A percentile compares a stretch with the other conserved stretches of the same genome.
These are phyloP conservation scores for Ulota crispa DNA, from an alignment of 225 moss, liverwort and hornwort species.

Conservation along the genomic window DNA sequence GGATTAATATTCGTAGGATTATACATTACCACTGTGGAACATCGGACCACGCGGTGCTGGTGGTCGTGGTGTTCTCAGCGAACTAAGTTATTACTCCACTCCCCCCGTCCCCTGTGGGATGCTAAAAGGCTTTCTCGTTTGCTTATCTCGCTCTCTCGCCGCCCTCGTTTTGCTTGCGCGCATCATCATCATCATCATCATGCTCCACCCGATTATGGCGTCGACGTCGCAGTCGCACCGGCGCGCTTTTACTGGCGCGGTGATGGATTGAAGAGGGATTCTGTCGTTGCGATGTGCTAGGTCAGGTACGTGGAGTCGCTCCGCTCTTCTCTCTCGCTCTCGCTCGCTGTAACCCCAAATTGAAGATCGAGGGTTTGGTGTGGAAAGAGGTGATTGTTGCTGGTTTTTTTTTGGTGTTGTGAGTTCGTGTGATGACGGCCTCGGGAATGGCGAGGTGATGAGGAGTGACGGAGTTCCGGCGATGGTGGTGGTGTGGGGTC, in stretches of 20 bases:
- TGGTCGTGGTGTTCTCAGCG: neutral
- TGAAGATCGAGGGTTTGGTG: constrained; percentile 11
- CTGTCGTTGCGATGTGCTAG: constrained; percentile 18
- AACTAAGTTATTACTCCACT: neutral
- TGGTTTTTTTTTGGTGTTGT: neutral
- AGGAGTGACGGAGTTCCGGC: neutral
- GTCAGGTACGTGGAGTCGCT: constrained; percentile 24
- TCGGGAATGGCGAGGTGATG: neutral
- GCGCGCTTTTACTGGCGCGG: neutral
- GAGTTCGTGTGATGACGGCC: neutral
- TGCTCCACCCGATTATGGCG: neutral
- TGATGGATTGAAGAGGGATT: constrained; percentile 10
- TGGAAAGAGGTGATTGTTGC: neutral
- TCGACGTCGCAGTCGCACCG: neutral
- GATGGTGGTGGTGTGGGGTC: neutral
- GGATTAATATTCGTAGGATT: constrained; percentile 36
- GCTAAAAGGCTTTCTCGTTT: constrained; percentile 35
- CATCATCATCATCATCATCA: no score
- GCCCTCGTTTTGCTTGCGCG: neutral
- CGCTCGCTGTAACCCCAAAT: neutral
- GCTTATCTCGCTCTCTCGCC: neutral
- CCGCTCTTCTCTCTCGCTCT: neutral
- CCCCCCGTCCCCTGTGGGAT: constrained; percentile 29
- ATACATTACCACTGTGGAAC: constrained; percentile 42
- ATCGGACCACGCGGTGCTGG: constrained; percentile 15